Evolutionary conservation across 352 stramenopile genomes (phyloP).

Genomic region (Globisporangium abappressorium): DNA sequence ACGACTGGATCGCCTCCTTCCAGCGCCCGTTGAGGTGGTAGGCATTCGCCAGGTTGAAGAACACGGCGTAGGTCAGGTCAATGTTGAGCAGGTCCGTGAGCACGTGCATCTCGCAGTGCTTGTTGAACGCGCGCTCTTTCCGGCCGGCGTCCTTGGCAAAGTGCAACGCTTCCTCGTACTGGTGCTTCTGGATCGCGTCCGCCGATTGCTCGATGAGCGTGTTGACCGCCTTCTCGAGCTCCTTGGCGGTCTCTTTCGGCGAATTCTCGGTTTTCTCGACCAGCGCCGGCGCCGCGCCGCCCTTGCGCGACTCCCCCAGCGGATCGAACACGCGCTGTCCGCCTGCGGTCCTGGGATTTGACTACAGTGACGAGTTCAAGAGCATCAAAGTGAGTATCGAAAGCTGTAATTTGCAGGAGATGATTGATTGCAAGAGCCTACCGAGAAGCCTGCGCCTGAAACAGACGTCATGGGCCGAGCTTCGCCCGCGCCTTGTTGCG

Average conservation of each 20-base stretch:
- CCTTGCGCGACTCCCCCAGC: slow-evolving; percentile 83
- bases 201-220: slow-evolving; percentile 90
- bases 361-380: slow-evolving; percentile 32
- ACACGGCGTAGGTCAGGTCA: slow-evolving; percentile 93
- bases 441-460: slow-evolving; percentile 89
- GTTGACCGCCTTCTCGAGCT: slow-evolving; percentile 92
- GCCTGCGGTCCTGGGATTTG: slow-evolving; percentile 67
- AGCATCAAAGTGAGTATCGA: background rate
- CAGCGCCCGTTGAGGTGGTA: slow-evolving; percentile 94
- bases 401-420: background rate
- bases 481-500: slow-evolving; percentile 45
- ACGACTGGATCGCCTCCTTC: slow-evolving; percentile 94
- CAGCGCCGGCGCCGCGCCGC: slow-evolving; percentile 70
- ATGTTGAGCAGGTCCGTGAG: slow-evolving; percentile 91
- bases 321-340: slow-evolving; percentile 88
- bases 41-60: slow-evolving; percentile 93
- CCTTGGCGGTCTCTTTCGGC: slow-evolving; percentile 88
- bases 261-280: slow-evolving; percentile 92
- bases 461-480: slow-evolving; percentile 93
- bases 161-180: slow-evolving; percentile 87
- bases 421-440: slow-evolving; percentile 21
- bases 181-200: slow-evolving; percentile 61
- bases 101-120: slow-evolving; percentile 87
- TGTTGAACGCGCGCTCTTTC: slow-evolving; percentile 90
- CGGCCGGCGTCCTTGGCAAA: slow-evolving; percentile 81